Percentiles rank a stretch among this genome's conserved stretches.
Evolutionary conservation across 1,284 basidiomycete genomes (phyloP).

Genomic region (Flammula alnicola): DNA sequence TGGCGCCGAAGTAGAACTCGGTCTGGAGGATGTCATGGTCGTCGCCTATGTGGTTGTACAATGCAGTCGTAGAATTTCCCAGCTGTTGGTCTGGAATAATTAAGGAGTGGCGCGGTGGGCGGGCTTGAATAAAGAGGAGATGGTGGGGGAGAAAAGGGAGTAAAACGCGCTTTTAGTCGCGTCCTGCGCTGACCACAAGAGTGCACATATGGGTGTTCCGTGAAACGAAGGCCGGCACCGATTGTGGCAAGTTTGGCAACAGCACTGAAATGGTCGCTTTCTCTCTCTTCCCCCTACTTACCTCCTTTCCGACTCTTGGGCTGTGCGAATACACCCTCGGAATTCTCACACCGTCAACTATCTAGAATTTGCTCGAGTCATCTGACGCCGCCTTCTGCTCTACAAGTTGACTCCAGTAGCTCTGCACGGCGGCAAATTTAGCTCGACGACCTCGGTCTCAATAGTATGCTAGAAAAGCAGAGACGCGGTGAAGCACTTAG

Average conservation of each 20-base stretch:
- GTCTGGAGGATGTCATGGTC: conserved; percentile 48
- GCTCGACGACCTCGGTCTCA: conserved; percentile 24
- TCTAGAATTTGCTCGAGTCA: conserved; percentile 15
- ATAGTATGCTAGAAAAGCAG: neutral
- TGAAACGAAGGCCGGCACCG: conserved; percentile 20
- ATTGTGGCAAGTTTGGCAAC: conserved; percentile 21
- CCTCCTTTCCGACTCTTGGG: conserved; percentile 2
- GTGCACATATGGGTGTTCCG: conserved; percentile 28
- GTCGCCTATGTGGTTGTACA: neutral
- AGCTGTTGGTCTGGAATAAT: no score
- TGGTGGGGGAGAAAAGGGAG: conserved; percentile 25
- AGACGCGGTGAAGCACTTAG: conserved; percentile 1
- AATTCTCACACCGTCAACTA: conserved; percentile 6
- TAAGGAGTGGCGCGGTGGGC: no score
- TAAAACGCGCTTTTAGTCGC: conserved; percentile 46
- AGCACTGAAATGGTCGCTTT: conserved; percentile 3
- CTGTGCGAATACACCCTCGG: neutral
- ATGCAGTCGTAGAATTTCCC: conserved; percentile 4
- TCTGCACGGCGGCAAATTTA: conserved; percentile 20
- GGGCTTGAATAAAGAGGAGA: conserved; percentile 10
- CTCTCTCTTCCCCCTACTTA: conserved; percentile 6
- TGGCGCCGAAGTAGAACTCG: conserved; percentile 42
- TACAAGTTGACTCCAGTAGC: conserved; percentile 6
- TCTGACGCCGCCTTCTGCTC: conserved; percentile 9
- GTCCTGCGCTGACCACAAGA: conserved; percentile 45